Conservation (phyloP, 2,329 filamentous ascomycete genomes). For the Neonectria ditissima region DNA sequence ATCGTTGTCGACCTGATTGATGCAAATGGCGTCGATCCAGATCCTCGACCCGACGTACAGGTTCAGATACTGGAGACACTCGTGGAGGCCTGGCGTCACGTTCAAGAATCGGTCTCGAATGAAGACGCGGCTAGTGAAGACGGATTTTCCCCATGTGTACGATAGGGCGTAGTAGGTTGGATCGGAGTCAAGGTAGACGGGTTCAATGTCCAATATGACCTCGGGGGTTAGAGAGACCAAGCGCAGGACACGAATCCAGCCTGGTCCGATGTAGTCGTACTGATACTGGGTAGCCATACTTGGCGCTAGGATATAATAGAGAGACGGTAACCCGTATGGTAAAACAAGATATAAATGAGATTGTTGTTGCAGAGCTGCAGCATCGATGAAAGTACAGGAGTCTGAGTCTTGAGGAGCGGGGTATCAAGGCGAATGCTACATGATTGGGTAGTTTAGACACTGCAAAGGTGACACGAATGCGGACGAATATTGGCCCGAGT, state of each 20-base stretch:
- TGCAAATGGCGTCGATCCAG: constrained; percentile 27
- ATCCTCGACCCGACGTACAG: constrained; percentile 9
- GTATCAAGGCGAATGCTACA: background rate
- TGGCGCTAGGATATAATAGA: background rate
- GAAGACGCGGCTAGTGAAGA: constrained; percentile 7
- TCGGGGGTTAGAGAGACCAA: constrained; percentile 15
- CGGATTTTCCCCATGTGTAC: constrained; percentile 24
- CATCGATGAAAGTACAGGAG: no score
- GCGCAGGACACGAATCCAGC: constrained; percentile 17
- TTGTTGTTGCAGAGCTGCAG: no score
- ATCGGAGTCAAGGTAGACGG: constrained; percentile 9
- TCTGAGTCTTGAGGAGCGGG: background rate
- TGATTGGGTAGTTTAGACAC: background rate
- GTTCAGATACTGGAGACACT: constrained; percentile 10
- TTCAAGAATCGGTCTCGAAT: constrained; percentile 4
- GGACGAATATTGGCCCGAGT: background rate
- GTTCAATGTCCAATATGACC: constrained; percentile 12
- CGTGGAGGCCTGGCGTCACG: constrained; percentile 17
- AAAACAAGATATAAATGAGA: no score
- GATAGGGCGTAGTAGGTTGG: constrained; percentile 21
- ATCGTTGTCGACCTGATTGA: constrained; percentile 21
- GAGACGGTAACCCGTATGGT: no score
- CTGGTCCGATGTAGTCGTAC: constrained; percentile 14
- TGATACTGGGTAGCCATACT: constrained; percentile 8
- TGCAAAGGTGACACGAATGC: background rate